phyloP scores from a whole-genome alignment of 1,284 basidiomycete species.

The Cryptococcus sp. region DNA sequence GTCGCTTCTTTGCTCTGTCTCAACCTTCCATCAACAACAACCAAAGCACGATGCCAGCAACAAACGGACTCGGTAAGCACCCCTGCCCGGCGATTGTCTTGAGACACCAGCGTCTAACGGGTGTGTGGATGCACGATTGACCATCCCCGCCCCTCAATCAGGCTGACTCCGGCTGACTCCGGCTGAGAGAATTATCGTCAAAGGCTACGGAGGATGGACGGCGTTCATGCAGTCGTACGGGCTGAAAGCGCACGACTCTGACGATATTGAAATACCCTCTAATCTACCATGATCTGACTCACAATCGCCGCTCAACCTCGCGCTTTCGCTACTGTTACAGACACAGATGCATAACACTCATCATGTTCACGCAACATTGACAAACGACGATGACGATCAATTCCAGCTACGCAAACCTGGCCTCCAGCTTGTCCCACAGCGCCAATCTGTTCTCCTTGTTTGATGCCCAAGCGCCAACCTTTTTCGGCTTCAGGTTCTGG shows the following conservation, averaged over 20 bases:
- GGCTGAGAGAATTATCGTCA: conserved; percentile 14
- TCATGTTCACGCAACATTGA: no score
- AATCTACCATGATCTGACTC: no score
- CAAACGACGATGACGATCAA: no score
- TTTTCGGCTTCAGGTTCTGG: not conserved
- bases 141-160: conserved; percentile 10
- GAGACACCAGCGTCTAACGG: not conserved
- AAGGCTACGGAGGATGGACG: conserved; percentile 27
- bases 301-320: no score
- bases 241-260: conserved; percentile 23
- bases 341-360: no score
- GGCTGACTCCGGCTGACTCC: conserved; percentile 15
- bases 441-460: not conserved
- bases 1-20: no score
- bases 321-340: no score
- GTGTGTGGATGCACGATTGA: not conserved
- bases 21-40: not conserved
- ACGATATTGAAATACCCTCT: conserved; percentile 22
- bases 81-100: not conserved
- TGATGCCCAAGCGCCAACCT: not conserved
- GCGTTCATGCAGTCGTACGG: conserved; percentile 22
- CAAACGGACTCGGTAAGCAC: not conserved
- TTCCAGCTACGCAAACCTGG: no score
- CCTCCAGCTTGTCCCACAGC: not conserved
- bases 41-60: not conserved